Base-by-base conservation (phyloP, 352 stramenopile genomes). In the Elongisporangium undulatum region DNA sequence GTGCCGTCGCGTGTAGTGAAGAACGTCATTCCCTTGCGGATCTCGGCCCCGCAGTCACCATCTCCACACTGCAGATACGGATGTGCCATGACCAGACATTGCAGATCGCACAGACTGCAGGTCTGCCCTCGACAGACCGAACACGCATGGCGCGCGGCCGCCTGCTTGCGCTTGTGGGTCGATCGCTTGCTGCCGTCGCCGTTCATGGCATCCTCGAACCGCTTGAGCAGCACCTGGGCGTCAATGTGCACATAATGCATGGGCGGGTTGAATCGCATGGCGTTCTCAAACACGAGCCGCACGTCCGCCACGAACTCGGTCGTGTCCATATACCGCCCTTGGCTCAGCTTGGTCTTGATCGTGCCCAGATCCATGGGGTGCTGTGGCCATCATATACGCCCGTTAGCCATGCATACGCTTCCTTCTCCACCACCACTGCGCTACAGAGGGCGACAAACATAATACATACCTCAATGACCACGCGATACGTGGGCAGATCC, bases 331-430 rank as follows among this genome's bases (percentile, higher is more conserved):
- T 98, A 98, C 17, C 74, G 49, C 4, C 82, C 89, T 55, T 72
- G 65, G n/a, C 87, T 74, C 1, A 98, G 72, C 49, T 91, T 89
- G 12, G 74, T 66, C 23, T 87, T 90, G 20, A 98, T 72, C 0
- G 93, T 98, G 3, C 84, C 82, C 3, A 98, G 65, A 65, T 98
- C 95, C 90, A 98, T 98, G 5, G 92, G 91, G 49, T 82, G 68
- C 75, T 85, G 51, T 34, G 52, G 12, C 48, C 17, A 58, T 53
- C 53, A 64, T 49, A 34, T 20, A 39, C 16, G 13, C 12, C 51
- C 10, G 22, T 8, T 49, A 49, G 10, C 4, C 45, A 22, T 39
- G 20, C 8, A 24, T 12, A 0, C 16, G 19, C 17, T 34, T 34
- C 8, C 8, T 8, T 9, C 29, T 41, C 9, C 29, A 2, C 29